Base-by-base conservation (phyloP, 2,329 filamentous ascomycete genomes). In the Fusarium pseudocircinatum region DNA sequence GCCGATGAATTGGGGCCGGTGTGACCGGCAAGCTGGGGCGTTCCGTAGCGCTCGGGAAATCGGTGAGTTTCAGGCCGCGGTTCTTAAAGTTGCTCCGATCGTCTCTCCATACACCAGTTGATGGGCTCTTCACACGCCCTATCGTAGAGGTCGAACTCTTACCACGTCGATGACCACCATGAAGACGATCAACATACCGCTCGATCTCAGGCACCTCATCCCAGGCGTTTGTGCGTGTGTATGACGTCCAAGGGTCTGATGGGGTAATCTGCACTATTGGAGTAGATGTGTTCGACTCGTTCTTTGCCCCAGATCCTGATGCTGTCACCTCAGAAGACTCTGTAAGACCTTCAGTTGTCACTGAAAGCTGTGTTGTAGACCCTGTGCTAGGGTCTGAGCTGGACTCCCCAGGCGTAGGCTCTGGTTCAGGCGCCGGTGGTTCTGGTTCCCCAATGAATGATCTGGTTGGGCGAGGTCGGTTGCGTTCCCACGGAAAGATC, bases 401-500 rank as follows among this genome's bases (percentile, higher is more conserved):
- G 36, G 60, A 46, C 36, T 60, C 59, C 22, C 43, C 54, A 37
- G 43, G 32, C 7, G 52, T 43, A 39, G 56, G 56, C 28, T 58
- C 56, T 15, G 58, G 60, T 46, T 47, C 56, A 54, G 59, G 54
- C 18, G 50, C 66, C 43, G 56, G 62, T 46, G 60, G 63, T 50
- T 75, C 59, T n/a, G 78, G 70, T 36, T 73, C 67, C 32, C 70
- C 68, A 30, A 64, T 73, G 78, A 95, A 96, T 18, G 91, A 87
- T 74, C 94, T 89, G 18, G 89, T 85, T 10, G 90, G 84, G 76
- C 86, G 89, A 18, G 92, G 87, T 69, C 89, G 89, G 65, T 91
- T 85, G 46, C 82, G 83, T 81, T 99, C 96, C 96, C 96, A 99
- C 1, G 96, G 96, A 81, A 99, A 99, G 54, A 98, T 91, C 7